phyloP scores from a whole-genome alignment of 768 basidiomycete species.

The Pholiota molesta region DNA sequence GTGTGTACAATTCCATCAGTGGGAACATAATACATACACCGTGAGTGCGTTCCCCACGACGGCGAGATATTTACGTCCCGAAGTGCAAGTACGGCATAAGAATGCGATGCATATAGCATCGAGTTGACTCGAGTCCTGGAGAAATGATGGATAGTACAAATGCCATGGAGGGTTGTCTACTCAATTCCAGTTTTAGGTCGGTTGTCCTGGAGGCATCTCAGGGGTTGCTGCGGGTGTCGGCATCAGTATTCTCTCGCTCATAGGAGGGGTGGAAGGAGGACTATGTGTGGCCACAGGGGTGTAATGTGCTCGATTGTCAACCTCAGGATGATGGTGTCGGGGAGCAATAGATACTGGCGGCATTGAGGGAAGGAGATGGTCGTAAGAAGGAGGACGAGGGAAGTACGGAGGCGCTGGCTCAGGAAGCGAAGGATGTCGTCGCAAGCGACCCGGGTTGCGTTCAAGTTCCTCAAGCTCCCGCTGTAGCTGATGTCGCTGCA shows the following conservation, averaged over 20 bases:
- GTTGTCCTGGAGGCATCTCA: constrained; percentile 11
- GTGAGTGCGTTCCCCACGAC: constrained; percentile 8
- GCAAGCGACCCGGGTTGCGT: constrained; percentile 33
- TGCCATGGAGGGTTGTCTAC: neutral
- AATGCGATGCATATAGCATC: constrained; percentile 6
- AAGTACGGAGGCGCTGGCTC: constrained; percentile 58
- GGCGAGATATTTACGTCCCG: neutral
- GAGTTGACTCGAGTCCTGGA: constrained; percentile 1
- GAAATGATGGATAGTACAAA: neutral
- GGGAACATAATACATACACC: constrained; percentile 8
- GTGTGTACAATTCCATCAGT: neutral
- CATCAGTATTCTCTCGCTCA: constrained; percentile 13
- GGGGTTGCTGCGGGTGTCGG: constrained; percentile 13
- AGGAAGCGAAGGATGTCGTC: constrained; percentile 31
- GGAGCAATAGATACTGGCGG: neutral
- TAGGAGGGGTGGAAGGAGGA: constrained; percentile 21
- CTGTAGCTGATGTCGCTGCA: constrained; percentile 50
- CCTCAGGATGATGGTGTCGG: constrained; percentile 11
- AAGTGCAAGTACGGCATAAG: neutral
- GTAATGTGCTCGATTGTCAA: constrained; percentile 19
- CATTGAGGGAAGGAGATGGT: constrained; percentile 9
- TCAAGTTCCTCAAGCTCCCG: constrained; percentile 53
- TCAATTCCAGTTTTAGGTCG: neutral
- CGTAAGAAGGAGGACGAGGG: constrained; percentile 51
- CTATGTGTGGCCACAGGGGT: constrained; percentile 29